A percentile compares a stretch with the other conserved stretches of the same genome.
phyloP scores from a whole-genome alignment of 257 asterid genomes.

The Henckelia pumila region DNA sequence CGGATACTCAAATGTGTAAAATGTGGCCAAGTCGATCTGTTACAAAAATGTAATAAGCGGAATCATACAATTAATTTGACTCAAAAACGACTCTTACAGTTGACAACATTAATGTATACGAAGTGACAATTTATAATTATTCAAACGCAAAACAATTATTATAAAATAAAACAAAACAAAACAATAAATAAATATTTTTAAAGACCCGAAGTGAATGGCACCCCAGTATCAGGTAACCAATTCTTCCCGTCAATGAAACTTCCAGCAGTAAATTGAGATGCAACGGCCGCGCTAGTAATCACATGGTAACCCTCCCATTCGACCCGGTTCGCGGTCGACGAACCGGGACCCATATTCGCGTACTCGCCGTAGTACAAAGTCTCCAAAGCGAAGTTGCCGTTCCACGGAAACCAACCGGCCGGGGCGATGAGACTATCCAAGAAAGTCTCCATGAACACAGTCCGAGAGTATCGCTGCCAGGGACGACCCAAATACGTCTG shows the following conservation, averaged over 20 bases:
- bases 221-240: slow-evolving; percentile 68
- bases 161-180: too few relatives aligned
- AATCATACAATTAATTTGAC: too few relatives aligned
- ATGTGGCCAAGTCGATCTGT: too few relatives aligned
- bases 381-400: slow-evolving; percentile 64
- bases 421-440: slow-evolving; percentile 61
- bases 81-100: too few relatives aligned
- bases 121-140: too few relatives aligned
- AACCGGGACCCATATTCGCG: slow-evolving; percentile 78
- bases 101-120: too few relatives aligned
- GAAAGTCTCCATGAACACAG: slow-evolving; percentile 59
- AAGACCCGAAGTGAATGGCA: slow-evolving; percentile 74
- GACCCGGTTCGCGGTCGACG: slow-evolving; percentile 62
- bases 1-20: too few relatives aligned
- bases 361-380: slow-evolving; percentile 86
- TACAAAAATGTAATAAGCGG: too few relatives aligned
- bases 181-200: slow-evolving; percentile 23
- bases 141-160: too few relatives aligned
- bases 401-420: slow-evolving; percentile 90
- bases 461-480: slow-evolving; percentile 71
- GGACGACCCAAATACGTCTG: slow-evolving; percentile 84
- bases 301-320: slow-evolving; percentile 78
- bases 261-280: slow-evolving; percentile 59
- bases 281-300: slow-evolving; percentile 62
- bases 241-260: slow-evolving; percentile 64